Conservation (phyloP, 2,329 filamentous ascomycete species). For the Sporothrix schenckii region DNA sequence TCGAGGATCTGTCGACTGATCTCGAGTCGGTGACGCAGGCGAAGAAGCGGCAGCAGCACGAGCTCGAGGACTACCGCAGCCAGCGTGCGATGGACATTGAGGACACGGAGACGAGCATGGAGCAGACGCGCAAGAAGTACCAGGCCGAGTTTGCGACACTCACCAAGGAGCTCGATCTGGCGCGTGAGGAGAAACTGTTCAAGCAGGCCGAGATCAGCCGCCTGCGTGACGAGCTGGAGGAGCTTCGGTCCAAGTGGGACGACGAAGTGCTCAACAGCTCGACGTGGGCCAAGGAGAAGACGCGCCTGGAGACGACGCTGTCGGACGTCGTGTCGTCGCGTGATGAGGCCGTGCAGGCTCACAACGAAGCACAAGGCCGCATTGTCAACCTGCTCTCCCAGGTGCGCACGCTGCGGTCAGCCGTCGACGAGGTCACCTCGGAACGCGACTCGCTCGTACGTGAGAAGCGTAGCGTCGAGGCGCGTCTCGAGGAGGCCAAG, state of each 20-base stretch:
- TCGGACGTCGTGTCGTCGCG: constrained; percentile 87
- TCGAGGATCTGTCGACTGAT: constrained; percentile 90
- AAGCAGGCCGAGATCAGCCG: constrained; percentile 85
- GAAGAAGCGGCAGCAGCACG: constrained; percentile 93
- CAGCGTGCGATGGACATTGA: constrained; percentile 95
- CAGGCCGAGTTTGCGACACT: constrained; percentile 88
- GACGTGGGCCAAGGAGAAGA: constrained; percentile 98
- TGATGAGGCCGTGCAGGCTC: constrained; percentile 88
- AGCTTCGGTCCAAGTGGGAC: constrained; percentile 94
- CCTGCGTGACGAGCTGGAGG: constrained; percentile 93
- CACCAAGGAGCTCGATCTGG: constrained; percentile 89
- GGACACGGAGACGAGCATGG: constrained; percentile 93
- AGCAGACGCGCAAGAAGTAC: constrained; percentile 97
- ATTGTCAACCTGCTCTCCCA: constrained; percentile 89
- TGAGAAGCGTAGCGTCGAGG: constrained; percentile 88
- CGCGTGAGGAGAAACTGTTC: constrained; percentile 84
- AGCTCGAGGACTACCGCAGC: constrained; percentile 95
- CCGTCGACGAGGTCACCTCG: constrained; percentile 80
- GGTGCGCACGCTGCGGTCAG: constrained; percentile 78
- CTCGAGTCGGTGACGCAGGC: constrained; percentile 81
- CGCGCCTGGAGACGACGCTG: constrained; percentile 84
- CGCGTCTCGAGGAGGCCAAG: constrained; percentile 82
- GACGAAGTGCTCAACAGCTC: constrained; percentile 97
- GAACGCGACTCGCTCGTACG: constrained; percentile 83
- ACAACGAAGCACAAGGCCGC: constrained; percentile 93